These are phyloP conservation scores for Fomes fomentarius DNA, from an alignment of 1,284 basidiomycete genomes.

Conservation along the genomic window DNA sequence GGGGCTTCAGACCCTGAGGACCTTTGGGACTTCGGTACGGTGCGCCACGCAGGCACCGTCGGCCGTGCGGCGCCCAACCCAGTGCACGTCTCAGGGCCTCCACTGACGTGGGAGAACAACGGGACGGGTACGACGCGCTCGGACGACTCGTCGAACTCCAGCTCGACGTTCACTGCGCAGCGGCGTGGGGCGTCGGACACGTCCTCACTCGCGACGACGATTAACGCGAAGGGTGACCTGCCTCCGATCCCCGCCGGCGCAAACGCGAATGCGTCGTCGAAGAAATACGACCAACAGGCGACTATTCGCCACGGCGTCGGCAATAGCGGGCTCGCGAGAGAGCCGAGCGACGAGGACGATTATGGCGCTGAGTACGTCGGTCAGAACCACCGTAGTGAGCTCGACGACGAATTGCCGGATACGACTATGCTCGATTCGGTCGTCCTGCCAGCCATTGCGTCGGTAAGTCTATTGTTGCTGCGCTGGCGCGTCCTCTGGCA, in stretches of 20 bases:
- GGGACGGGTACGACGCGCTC: constrained; percentile 52
- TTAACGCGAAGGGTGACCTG: constrained; percentile 58
- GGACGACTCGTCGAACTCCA: constrained; percentile 36
- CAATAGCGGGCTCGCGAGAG: constrained; percentile 36
- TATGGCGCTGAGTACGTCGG: constrained; percentile 58
- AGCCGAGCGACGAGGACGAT: constrained; percentile 64
- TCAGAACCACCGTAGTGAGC: constrained; percentile 29
- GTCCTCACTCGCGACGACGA: constrained; percentile 40
- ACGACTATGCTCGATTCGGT: constrained; percentile 95
- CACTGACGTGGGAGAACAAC: constrained; percentile 77
- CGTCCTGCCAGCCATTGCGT: constrained; percentile 89
- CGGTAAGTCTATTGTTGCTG: constrained; percentile 56
- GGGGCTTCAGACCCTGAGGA: constrained; percentile 74
- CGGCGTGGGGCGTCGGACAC: constrained; percentile 30
- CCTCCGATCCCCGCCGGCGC: constrained; percentile 56
- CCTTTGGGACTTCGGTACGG: constrained; percentile 94
- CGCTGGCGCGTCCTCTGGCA: neutral
- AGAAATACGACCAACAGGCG: constrained; percentile 58
- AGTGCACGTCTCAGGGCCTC: constrained; percentile 63
- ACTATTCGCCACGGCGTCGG: constrained; percentile 68
- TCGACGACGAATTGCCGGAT: constrained; percentile 73
- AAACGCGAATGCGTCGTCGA: constrained; percentile 42
- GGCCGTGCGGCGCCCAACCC: constrained; percentile 59
- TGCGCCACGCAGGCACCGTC: constrained; percentile 72
- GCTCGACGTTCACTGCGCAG: constrained; percentile 35